These are phyloP conservation scores for Dovyalis caffra DNA, from an alignment of 345 rosid species.

Conservation along the genomic window DNA sequence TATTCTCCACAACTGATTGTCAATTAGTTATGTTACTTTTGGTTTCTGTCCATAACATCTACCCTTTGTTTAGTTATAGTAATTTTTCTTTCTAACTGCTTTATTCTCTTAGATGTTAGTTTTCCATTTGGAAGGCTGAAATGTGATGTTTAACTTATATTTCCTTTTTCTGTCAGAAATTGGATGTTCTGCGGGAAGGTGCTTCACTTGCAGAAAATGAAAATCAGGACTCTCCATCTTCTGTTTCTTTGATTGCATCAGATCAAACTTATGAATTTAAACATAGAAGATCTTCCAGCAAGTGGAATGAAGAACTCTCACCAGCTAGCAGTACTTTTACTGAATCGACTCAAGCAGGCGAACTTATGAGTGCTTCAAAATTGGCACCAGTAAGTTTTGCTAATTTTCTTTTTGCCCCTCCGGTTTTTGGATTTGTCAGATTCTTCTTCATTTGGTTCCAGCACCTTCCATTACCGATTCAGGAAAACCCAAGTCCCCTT, in stretches of 20 bases:
- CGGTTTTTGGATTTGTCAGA: neutral
- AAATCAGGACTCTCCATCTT: constrained; percentile 49
- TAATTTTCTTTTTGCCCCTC: neutral
- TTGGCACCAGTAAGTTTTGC: constrained; percentile 37
- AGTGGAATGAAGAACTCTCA: constrained; percentile 74
- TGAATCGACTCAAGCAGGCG: constrained; percentile 72
- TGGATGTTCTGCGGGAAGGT: constrained; percentile 49
- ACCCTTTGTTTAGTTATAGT: neutral
- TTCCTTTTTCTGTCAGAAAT: constrained; percentile 42
- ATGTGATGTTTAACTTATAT: constrained; percentile 6
- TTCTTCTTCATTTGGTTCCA: too few species aligned
- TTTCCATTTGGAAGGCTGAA: neutral
- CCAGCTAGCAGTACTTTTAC: constrained; percentile 57
- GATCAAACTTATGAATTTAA: constrained; percentile 56
- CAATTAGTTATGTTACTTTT: neutral
- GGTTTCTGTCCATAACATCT: neutral
- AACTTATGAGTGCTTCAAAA: constrained; percentile 47
- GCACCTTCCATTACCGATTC: neutral
- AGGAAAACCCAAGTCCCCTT: neutral
- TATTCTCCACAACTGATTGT: neutral
- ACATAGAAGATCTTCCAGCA: constrained; percentile 74
- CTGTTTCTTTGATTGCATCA: constrained; percentile 42
- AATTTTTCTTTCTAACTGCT: neutral
- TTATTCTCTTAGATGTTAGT: neutral
- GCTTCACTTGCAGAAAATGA: constrained; percentile 59